These are phyloP conservation scores for Pythium sp. DNA, from an alignment of 352 stramenopile genomes.

Conservation along the genomic window DNA sequence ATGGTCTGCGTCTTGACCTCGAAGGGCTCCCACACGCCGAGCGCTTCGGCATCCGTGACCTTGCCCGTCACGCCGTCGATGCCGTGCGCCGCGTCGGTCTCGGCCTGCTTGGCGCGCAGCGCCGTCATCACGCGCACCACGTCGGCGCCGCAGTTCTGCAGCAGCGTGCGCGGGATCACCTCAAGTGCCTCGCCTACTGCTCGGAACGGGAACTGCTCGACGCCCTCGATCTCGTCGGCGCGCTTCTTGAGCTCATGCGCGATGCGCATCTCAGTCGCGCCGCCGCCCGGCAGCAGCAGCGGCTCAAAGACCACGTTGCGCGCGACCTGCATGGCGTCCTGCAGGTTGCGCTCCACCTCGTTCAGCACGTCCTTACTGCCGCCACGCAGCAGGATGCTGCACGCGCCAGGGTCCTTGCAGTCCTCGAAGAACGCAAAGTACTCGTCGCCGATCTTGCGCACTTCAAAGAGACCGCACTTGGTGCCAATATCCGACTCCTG, in stretches of 20 bases:
- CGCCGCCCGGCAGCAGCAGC: constrained; percentile 93
- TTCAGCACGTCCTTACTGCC: constrained; percentile 99
- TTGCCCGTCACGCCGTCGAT: constrained; percentile 86
- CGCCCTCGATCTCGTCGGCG: constrained; percentile 89
- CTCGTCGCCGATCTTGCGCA: constrained; percentile 88
- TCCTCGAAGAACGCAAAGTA: constrained; percentile 99
- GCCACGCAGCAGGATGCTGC: constrained; percentile 97
- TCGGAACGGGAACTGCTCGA: constrained; percentile 97
- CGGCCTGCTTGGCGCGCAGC: constrained; percentile 91
- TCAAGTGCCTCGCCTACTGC: constrained; percentile 98
- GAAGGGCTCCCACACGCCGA: constrained; percentile 99
- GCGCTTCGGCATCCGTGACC: constrained; percentile 93
- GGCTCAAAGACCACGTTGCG: constrained; percentile 99
- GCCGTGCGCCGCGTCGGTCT: constrained; percentile 72
- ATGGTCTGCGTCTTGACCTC: constrained; percentile 99
- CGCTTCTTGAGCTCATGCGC: constrained; percentile 93
- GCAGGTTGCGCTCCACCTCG: constrained; percentile 99
- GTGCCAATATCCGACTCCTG: constrained; percentile 98
- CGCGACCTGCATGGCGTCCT: constrained; percentile 99
- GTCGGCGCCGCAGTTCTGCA: constrained; percentile 99
- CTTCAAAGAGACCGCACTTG: constrained; percentile 98
- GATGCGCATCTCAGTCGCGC: constrained; percentile 99
- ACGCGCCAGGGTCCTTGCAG: constrained; percentile 98
- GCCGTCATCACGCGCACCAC: constrained; percentile 98
- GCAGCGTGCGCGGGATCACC: constrained; percentile 98